These are phyloP conservation scores for Phytophthora litchii DNA, from an alignment of 352 stramenopile species.

Conservation along the genomic window DNA sequence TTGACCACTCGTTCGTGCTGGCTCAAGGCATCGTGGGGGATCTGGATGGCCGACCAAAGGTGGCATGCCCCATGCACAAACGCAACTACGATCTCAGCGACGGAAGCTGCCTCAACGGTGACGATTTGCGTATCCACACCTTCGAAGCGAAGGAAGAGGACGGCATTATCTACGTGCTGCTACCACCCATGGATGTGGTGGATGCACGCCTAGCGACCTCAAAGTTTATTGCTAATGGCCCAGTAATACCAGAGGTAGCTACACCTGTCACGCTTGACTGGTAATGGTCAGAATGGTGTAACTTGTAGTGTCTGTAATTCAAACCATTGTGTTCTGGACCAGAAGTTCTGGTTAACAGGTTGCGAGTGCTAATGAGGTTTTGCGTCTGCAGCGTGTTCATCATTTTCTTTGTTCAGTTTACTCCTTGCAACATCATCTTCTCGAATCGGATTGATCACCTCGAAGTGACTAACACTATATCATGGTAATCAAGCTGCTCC, in stretches of 20 bases:
- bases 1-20: conserved; percentile 93
- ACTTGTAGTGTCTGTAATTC: no score
- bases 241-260: background rate
- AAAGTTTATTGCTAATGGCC: conserved; percentile 42
- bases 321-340: no score
- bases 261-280: conserved; percentile 24
- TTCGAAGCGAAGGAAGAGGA: conserved; percentile 84
- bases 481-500: no score
- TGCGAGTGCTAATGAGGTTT: no score
- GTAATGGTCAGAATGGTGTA: conserved; percentile 6
- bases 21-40: conserved; percentile 92
- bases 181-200: conserved; percentile 76
- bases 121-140: conserved; percentile 78
- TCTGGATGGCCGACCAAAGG: conserved; percentile 77
- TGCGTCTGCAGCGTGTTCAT: no score
- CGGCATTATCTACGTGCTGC: conserved; percentile 75
- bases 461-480: no score
- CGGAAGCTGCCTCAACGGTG: conserved; percentile 73
- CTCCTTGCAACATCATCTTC: no score
- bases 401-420: no score
- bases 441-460: no score
- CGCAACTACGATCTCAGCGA: conserved; percentile 87
- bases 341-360: no score
- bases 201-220: conserved; percentile 87
- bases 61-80: conserved; percentile 94